Percentiles rank a stretch among this genome's conserved stretches.
Conservation (phyloP, 257 asterid species). For the Solanum lignicaule region DNA sequence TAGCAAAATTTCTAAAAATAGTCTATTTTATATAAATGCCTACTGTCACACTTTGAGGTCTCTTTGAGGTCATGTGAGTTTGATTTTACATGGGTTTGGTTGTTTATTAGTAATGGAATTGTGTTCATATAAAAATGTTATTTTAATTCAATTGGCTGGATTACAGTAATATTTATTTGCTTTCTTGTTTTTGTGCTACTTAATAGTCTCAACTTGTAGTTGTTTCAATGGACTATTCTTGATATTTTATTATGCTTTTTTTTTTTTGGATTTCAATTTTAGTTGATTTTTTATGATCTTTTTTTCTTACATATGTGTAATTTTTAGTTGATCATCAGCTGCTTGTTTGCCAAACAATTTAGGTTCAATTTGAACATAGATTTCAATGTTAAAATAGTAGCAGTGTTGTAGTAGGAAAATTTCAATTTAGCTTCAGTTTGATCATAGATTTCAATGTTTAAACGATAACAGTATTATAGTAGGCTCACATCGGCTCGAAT, state of each 20-base stretch:
- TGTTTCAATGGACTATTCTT: background rate
- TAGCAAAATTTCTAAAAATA: background rate
- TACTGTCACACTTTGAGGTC: background rate
- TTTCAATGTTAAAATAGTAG: too few relatives aligned
- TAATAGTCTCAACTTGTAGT: background rate
- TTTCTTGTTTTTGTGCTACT: background rate
- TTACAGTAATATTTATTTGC: background rate
- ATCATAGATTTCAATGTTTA: too few relatives aligned
- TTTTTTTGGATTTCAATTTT: background rate
- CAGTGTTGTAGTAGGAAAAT: too few relatives aligned
- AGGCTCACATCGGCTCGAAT: too few relatives aligned
- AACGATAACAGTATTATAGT: accelerated
- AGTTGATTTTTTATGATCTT: background rate
- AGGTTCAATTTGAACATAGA: background rate
- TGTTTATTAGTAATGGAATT: background rate
- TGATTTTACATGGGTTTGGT: background rate
- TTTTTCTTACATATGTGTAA: background rate
- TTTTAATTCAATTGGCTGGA: background rate
- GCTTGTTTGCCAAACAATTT: background rate
- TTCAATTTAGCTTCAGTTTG: accelerated
- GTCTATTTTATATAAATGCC: too few relatives aligned
- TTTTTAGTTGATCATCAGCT: background rate
- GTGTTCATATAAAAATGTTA: background rate
- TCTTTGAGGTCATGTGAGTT: background rate
- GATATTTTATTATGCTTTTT: background rate